phyloP scores from a whole-genome alignment of 1,284 basidiomycete species.

The Fomitopsis pinicola region DNA sequence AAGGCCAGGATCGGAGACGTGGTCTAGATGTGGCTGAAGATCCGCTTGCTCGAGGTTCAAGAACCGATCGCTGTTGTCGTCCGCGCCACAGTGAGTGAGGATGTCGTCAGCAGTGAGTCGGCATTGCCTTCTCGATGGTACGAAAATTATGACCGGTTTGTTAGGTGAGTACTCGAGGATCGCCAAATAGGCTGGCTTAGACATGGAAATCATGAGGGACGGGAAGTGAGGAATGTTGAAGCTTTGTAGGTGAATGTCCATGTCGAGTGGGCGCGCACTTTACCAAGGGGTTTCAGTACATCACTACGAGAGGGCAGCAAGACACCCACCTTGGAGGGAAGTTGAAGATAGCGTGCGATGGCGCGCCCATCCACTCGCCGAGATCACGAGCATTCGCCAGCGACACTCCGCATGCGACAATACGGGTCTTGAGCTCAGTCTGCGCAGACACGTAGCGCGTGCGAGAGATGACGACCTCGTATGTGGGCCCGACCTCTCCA shows the following conservation, averaged over 20 bases:
- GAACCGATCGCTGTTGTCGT: constrained; percentile 84
- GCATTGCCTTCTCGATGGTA: constrained; percentile 92
- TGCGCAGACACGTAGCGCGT: constrained; percentile 97
- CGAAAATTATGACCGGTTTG: constrained; percentile 90
- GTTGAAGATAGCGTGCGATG: constrained; percentile 94
- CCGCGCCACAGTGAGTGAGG: constrained; percentile 84
- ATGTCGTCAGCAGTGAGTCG: constrained; percentile 91
- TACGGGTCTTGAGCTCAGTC: constrained; percentile 85
- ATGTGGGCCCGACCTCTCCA: constrained; percentile 90
- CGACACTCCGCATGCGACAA: constrained; percentile 92
- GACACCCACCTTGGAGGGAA: constrained; percentile 79
- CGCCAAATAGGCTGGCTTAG: constrained; percentile 94
- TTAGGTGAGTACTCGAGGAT: constrained; percentile 86
- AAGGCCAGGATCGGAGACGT: constrained; percentile 75
- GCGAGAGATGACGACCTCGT: constrained; percentile 93
- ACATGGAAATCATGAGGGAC: constrained; percentile 98
- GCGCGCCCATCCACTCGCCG: constrained; percentile 97
- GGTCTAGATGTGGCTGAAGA: constrained; percentile 85
- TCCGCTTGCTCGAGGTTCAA: constrained; percentile 86
- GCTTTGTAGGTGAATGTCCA: constrained; percentile 96
- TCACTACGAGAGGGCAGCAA: background rate
- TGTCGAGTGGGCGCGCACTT: constrained; percentile 89
- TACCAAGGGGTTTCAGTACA: constrained; percentile 6
- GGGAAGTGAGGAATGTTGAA: constrained; percentile 98
- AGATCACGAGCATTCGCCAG: constrained; percentile 95